Conservation (phyloP, 495 filamentous ascomycete genomes). For the Talaromyces wortmannii region DNA sequence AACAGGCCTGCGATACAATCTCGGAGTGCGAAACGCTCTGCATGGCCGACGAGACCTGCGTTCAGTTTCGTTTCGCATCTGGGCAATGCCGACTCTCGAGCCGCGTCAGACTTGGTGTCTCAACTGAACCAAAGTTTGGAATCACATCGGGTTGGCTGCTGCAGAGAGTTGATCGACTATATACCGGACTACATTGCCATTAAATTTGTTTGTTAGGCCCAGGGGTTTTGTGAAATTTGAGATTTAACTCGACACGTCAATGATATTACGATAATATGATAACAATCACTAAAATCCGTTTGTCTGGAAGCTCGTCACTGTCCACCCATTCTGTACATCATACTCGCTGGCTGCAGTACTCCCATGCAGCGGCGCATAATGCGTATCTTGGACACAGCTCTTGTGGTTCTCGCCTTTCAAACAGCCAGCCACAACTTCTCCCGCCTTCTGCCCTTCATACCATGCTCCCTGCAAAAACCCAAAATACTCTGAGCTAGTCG, state of each 20-base stretch:
- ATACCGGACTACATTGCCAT: background rate
- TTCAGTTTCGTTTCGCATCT: constrained; percentile 19
- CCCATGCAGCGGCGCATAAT: constrained; percentile 25
- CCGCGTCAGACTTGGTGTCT: background rate
- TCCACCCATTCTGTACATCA: constrained; percentile 24
- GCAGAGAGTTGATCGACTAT: background rate
- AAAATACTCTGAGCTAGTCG: constrained; percentile 62
- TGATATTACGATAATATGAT: background rate
- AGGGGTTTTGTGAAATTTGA: no score
- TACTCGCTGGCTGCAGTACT: constrained; percentile 18
- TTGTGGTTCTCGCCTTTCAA: background rate
- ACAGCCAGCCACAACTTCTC: constrained; percentile 40
- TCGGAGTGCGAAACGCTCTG: constrained; percentile 29
- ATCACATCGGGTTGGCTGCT: background rate
- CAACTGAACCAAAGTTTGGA: background rate
- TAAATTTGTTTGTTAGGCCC: no score
- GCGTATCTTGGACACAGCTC: constrained; percentile 9
- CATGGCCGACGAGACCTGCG: constrained; percentile 16
- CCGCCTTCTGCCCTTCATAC: constrained; percentile 53
- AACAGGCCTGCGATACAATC: constrained; percentile 17
- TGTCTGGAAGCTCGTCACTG: constrained; percentile 13
- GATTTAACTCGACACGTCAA: no score
- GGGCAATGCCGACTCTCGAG: background rate
- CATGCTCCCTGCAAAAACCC: constrained; percentile 67
- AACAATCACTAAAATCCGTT: background rate